Evolutionary conservation across 2,329 filamentous ascomycete genomes (phyloP).

Genomic region (Scopulariopsis brevicaulis): DNA sequence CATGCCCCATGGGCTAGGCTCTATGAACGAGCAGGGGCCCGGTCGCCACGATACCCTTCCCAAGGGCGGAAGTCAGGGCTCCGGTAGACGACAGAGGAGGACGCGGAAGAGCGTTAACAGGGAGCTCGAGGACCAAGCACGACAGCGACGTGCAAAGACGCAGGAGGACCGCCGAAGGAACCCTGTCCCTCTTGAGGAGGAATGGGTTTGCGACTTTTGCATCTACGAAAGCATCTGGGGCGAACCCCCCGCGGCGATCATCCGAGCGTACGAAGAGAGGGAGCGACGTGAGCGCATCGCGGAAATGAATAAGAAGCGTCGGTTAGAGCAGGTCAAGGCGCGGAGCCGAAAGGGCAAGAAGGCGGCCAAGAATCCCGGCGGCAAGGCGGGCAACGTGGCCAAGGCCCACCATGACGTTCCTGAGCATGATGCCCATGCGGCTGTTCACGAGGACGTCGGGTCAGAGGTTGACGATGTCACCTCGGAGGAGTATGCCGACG

Average conservation of each 20-base stretch:
- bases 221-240: slow-evolving; percentile 96
- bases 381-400: slow-evolving; percentile 37
- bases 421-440: neutral
- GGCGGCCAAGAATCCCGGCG: slow-evolving; percentile 22
- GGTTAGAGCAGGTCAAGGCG: slow-evolving; percentile 88
- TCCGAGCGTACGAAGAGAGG: slow-evolving; percentile 88
- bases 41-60: slow-evolving; percentile 15
- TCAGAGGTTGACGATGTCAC: slow-evolving; percentile 1
- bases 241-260: slow-evolving; percentile 70
- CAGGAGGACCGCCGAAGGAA: slow-evolving; percentile 66
- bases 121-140: slow-evolving; percentile 64
- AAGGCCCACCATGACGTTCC: slow-evolving; percentile 1
- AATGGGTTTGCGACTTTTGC: slow-evolving; percentile 97
- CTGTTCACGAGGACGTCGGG: neutral
- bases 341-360: slow-evolving; percentile 88
- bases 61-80: slow-evolving; percentile 15
- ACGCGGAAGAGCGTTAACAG: slow-evolving; percentile 56
- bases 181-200: slow-evolving; percentile 57
- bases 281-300: slow-evolving; percentile 76
- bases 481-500: slow-evolving; percentile 4
- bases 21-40: neutral
- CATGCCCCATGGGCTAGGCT: neutral
- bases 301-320: slow-evolving; percentile 71
- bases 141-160: slow-evolving; percentile 66
- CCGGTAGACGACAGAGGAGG: slow-evolving; percentile 35